Evolutionary conservation across 495 filamentous ascomycete genomes (phyloP).

Genomic region (Podospora pseudocomata): DNA sequence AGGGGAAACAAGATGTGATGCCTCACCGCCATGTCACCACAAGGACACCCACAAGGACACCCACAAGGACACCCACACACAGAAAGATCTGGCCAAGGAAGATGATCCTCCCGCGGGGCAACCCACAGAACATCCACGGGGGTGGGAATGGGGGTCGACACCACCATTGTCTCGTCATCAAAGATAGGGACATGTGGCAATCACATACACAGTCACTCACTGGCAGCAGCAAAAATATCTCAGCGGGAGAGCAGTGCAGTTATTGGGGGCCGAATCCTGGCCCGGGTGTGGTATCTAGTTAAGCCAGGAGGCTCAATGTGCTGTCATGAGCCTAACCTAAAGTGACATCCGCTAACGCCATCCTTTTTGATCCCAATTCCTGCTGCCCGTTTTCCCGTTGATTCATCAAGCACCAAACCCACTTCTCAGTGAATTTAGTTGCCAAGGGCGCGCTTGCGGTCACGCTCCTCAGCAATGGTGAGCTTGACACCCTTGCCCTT

Average conservation of each 20-base stretch:
- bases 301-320: constrained; percentile 17
- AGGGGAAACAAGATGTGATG: background rate
- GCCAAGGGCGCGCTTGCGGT: constrained; percentile 82
- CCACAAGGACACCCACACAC: background rate
- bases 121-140: background rate
- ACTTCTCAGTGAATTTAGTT: constrained; percentile 43
- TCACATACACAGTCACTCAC: background rate
- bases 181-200: background rate
- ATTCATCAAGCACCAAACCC: constrained; percentile 1
- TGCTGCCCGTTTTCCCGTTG: constrained; percentile 17
- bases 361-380: constrained; percentile 27
- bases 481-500: constrained; percentile 99
- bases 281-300: constrained; percentile 26
- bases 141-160: background rate
- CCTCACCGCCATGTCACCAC: background rate
- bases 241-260: constrained; percentile 27
- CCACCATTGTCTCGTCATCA: background rate
- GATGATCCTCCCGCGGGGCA: background rate
- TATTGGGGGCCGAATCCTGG: constrained; percentile 22
- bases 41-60: background rate
- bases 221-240: constrained; percentile 8
- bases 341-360: constrained; percentile 35
- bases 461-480: constrained; percentile 95
- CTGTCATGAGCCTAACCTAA: constrained; percentile 22
- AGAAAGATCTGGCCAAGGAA: background rate